Percentiles rank a stretch among this genome's conserved stretches.
phyloP scores from a whole-genome alignment of 2,329 filamentous ascomycete species.

The Esteya vermicola region DNA sequence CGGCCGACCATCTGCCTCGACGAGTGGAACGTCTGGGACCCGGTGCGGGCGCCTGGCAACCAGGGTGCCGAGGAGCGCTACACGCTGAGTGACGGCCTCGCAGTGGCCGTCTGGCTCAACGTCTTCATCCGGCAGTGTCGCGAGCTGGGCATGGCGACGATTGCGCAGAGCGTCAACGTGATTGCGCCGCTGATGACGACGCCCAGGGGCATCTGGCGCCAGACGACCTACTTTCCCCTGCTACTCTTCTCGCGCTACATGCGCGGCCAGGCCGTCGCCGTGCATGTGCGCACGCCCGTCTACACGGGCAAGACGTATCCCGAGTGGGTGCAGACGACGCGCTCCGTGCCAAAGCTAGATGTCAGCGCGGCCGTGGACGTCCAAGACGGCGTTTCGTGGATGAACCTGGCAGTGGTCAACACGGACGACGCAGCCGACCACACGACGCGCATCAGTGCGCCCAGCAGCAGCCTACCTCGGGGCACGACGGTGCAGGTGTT shows the following conservation, averaged over 20 bases:
- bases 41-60: slow-evolving; percentile 54
- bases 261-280: slow-evolving; percentile 54
- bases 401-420: slow-evolving; percentile 61
- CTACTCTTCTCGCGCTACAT: slow-evolving; percentile 57
- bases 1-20: slow-evolving; percentile 60
- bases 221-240: slow-evolving; percentile 64
- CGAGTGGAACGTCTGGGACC: slow-evolving; percentile 78
- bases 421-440: slow-evolving; percentile 9
- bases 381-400: too few relatives aligned
- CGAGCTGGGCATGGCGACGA: slow-evolving; percentile 63
- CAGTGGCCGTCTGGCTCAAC: slow-evolving; percentile 63
- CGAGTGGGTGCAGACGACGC: slow-evolving; percentile 47
- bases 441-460: background rate
- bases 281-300: slow-evolving; percentile 46
- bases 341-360: slow-evolving; percentile 50
- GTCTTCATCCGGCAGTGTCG: slow-evolving; percentile 60
- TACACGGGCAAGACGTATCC: slow-evolving; percentile 57
- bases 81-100: slow-evolving; percentile 60
- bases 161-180: slow-evolving; percentile 66
- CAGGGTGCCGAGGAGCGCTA: slow-evolving; percentile 60
- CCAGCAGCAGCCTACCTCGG: background rate
- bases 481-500: slow-evolving; percentile 3
- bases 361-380: slow-evolving; percentile 45
- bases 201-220: slow-evolving; percentile 46
- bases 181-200: slow-evolving; percentile 65